phyloP scores from a whole-genome alignment of 2,329 filamentous ascomycete genomes.

The Fusarium sp. region DNA sequence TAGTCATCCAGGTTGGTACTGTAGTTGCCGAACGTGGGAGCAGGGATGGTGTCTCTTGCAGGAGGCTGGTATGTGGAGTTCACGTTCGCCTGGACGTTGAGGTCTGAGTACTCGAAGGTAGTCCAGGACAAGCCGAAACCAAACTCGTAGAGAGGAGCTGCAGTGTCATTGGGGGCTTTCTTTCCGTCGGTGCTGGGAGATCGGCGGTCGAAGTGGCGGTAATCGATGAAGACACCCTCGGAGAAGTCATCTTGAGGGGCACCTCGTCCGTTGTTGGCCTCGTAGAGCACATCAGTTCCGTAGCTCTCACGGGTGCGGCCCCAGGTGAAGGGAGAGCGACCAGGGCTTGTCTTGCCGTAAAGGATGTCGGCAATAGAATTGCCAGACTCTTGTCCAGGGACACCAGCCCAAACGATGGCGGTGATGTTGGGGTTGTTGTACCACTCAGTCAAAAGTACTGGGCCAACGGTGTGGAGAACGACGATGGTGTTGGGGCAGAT shows the following conservation, averaged over 20 bases:
- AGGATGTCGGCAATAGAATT: conserved; percentile 86
- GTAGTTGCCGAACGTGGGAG: conserved; percentile 75
- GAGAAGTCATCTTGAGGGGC: conserved; percentile 81
- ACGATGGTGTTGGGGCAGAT: conserved; percentile 91
- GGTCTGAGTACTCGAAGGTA: conserved; percentile 80
- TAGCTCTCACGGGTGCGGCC: conserved; percentile 78
- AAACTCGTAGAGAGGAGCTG: conserved; percentile 82
- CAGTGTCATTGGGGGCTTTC: conserved; percentile 43
- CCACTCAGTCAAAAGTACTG: conserved; percentile 83
- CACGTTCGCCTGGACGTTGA: conserved; percentile 69
- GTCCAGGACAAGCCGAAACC: conserved; percentile 87
- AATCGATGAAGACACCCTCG: conserved; percentile 86
- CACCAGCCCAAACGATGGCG: conserved; percentile 85
- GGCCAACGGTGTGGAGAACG: conserved; percentile 87
- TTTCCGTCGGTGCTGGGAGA: conserved; percentile 52
- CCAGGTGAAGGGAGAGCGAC: conserved; percentile 86
- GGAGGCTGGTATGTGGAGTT: conserved; percentile 71
- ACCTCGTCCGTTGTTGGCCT: conserved; percentile 76
- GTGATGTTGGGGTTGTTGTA: conserved; percentile 84
- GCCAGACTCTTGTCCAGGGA: conserved; percentile 88
- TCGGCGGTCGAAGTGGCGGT: conserved; percentile 76
- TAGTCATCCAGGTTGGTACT: conserved; percentile 77
- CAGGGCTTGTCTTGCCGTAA: conserved; percentile 85
- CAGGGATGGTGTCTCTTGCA: conserved; percentile 72
- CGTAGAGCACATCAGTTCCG: conserved; percentile 76